phyloP scores from a whole-genome alignment of 768 basidiomycete species.

The Lactarius pseudohatsudake region DNA sequence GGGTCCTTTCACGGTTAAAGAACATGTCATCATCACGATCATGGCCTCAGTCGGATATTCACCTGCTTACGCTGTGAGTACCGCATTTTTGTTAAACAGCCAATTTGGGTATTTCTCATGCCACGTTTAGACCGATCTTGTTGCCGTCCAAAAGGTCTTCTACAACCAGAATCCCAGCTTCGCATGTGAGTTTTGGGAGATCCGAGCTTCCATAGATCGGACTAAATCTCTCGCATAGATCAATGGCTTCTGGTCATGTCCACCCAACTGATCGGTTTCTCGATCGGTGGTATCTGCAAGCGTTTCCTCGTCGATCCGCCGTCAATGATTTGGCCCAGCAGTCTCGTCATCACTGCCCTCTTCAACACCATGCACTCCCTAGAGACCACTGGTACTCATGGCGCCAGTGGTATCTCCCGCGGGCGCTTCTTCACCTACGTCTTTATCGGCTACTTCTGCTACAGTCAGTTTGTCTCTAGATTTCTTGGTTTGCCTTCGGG shows the following conservation, averaged over 20 bases:
- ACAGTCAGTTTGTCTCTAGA: conserved; percentile 45
- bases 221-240: conserved; percentile 16
- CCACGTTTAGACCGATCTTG: conserved; percentile 40
- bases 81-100: not conserved
- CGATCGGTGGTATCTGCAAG: conserved; percentile 43
- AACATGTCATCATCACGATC: conserved; percentile 55
- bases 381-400: conserved; percentile 43
- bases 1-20: conserved; percentile 74
- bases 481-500: not conserved
- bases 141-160: conserved; percentile 47
- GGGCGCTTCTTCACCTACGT: conserved; percentile 52
- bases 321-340: conserved; percentile 47
- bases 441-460: conserved; percentile 39
- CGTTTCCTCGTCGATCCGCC: conserved; percentile 46
- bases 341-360: conserved; percentile 43
- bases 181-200: conserved; percentile 30
- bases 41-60: conserved; percentile 41
- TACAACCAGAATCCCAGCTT: conserved; percentile 44
- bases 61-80: conserved; percentile 37
- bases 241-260: conserved; percentile 44
- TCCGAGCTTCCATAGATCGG: not conserved
- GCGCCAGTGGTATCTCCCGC: conserved; percentile 47
- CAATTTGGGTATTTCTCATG: not conserved
- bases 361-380: conserved; percentile 45
- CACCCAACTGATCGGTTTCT: conserved; percentile 44